Evolutionary conservation across 306 rosid genomes (phyloP), one percentile per base, ranked within the genome.

Genomic region (Quercus robur): DNA sequence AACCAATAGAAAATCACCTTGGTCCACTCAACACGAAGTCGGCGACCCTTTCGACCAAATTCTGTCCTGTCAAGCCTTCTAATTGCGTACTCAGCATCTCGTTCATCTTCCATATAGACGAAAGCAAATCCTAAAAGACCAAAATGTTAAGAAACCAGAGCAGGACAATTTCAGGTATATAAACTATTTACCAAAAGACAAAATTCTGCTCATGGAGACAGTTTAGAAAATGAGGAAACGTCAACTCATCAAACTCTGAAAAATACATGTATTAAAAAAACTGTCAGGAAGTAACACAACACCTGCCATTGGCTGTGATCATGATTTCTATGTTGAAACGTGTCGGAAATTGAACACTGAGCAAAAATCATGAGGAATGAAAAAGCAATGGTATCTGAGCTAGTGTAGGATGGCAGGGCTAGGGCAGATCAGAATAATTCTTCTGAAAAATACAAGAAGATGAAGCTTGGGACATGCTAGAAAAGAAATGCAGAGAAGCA

Each of bases 351-450:
- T 85, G 97, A 87, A 92, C 95, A 89, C 81, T 74, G 97, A 85
- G 91, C 92, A 90, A 92, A 90, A 86, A 83, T 90, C 93, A 90
- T 86, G 97, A 83, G 89, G 93, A 87, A 92, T 90, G 95, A 90
- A 92, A 92, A 92, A 87, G 85, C 88, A 92, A 92, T 89, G 90
- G 84, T 87, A 85, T 90, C 95, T 84, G 91, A 86, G 87, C 87
- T 63, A 86, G 89, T 84, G 95, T 88, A 85, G 87, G 83, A 89
- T 92, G 90, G 93, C 92, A 87, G 90, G 88, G 84, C 89, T 83
- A 89, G 62, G 91, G 84, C 95, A 52, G 92, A 89, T 92, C 93
- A 87, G 86, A 86, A 76, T 87, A 87, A 83, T 86, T 90, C 93
- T 85, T 86, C 94, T 69, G 91, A 77, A 88, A 89, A 90, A 88